These are phyloP conservation scores for Termitomyces sp. DNA, from an alignment of 768 basidiomycete species.

Conservation along the genomic window DNA sequence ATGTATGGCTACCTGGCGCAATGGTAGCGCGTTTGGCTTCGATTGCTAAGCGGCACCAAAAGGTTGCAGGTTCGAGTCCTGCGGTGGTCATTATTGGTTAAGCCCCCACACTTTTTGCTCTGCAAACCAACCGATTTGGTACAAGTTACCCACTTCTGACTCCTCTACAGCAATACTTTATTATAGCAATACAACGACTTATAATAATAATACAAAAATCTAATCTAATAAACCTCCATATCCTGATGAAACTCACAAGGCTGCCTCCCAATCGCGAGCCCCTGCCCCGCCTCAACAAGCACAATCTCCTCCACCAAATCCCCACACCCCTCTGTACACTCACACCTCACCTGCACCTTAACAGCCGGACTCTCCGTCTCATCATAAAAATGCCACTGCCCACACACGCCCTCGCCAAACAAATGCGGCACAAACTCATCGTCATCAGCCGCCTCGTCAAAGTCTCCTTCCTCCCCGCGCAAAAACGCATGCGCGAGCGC, in stretches of 20 bases:
- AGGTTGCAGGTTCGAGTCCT: conserved; percentile 98
- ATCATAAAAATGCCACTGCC: conserved; percentile 56
- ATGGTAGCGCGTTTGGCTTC: conserved; percentile 97
- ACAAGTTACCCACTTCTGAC: too few relatives aligned
- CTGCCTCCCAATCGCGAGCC: conserved; percentile 55
- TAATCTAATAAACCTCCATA: conserved; percentile 20
- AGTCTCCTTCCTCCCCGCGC: conserved; percentile 28
- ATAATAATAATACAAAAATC: background rate
- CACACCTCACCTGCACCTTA: conserved; percentile 35
- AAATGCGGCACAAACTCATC: conserved; percentile 71
- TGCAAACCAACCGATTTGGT: too few relatives aligned
- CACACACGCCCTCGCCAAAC: conserved; percentile 59
- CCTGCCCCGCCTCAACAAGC: conserved; percentile 39
- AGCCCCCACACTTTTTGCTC: too few relatives aligned
- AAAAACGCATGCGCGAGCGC: conserved; percentile 84
- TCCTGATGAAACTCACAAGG: conserved; percentile 62
- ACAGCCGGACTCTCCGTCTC: conserved; percentile 55
- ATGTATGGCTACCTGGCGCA: conserved; percentile 70
- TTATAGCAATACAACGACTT: conserved; percentile 6
- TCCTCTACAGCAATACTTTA: too few relatives aligned
- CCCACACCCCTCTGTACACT: conserved; percentile 25
- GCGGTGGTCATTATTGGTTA: conserved; percentile 62
- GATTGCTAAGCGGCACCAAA: conserved; percentile 76
- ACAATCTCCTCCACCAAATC: conserved; percentile 27
- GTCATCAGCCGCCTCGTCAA: conserved; percentile 41